Evolutionary conservation across 441 rosid genomes (phyloP).

Genomic region (Sinapis alba): DNA sequence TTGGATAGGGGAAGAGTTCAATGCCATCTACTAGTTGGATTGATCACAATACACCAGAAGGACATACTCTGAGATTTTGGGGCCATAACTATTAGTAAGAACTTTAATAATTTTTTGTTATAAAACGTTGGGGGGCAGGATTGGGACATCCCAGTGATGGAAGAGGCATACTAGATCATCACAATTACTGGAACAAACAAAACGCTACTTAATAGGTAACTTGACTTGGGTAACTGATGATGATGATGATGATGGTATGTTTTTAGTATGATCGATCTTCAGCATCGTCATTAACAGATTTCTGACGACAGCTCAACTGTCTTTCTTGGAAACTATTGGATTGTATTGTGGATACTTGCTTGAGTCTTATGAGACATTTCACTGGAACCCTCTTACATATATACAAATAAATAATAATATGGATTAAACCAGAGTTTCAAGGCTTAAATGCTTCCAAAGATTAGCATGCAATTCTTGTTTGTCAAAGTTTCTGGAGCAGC

Average conservation of each 20-base stretch:
- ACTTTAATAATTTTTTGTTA: too few species aligned
- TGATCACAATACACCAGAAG: not conserved
- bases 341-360: not conserved
- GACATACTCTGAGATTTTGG: not conserved
- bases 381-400: not conserved
- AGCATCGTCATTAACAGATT: not conserved
- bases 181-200: not conserved
- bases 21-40: not conserved
- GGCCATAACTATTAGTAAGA: not conserved
- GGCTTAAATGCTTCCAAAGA: not conserved
- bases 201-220: not conserved
- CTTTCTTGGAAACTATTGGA: not conserved
- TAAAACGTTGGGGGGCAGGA: not conserved
- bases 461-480: not conserved
- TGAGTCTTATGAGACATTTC: not conserved
- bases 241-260: not conserved
- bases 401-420: not conserved
- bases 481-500: not conserved
- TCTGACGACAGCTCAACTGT: not conserved
- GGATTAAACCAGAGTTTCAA: not conserved
- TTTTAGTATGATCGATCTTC: not conserved
- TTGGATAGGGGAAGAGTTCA: not conserved
- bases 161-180: not conserved
- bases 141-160: not conserved
- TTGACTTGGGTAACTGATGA: constrained; percentile 1